Evolutionary conservation across 2,329 filamentous ascomycete species (phyloP), one percentile per base, ranked within the genome.

Genomic region (Beauveria australis): DNA sequence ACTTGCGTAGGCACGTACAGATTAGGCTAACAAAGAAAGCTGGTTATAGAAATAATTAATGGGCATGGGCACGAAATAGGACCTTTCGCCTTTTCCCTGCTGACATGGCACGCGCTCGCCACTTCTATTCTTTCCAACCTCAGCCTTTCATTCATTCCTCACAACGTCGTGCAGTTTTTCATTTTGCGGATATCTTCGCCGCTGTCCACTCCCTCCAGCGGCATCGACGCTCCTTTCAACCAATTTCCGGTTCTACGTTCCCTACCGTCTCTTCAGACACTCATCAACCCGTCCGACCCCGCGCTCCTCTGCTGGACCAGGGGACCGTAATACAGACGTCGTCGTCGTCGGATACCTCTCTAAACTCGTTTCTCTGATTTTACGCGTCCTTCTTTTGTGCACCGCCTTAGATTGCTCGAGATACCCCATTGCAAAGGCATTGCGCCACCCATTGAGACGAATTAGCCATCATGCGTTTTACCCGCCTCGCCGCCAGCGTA

Each of bases 401-500:
- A n/a, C 30, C 30, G 14, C 16, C 19, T 5, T 33, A 40, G 22
- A 48, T 18, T 9, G 26, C 28, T 10, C n/a, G 47, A 24, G 53
- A 47, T 56, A 56, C 43, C 43, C 26, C 53, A 6, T 24, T 26
- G 16, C 12, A 47, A 51, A 48, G 19, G 19, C 44, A 22, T 8
- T 3, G 18, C 24, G 33, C 33, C 22, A 22, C 55, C 2, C 10
- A 14, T 52, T 40, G 28, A 44, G 12, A 33, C 24, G 3, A 24
- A 26, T 19, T 16, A 46, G 16, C 12, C 63, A 64, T 30, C 46
- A 71, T 70, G 69, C 59, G 71, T 43, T 70, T 65, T 59, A 65
- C 67, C 53, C 65, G 61, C 26, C 62, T 75, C 53, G 60, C 72
- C 37, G 65, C 71, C 26, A 68, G 67, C 7, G 75, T 75, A 57